Evolutionary conservation across 2,329 filamentous ascomycete genomes (phyloP).

Genomic region (Daldinia sp.): DNA sequence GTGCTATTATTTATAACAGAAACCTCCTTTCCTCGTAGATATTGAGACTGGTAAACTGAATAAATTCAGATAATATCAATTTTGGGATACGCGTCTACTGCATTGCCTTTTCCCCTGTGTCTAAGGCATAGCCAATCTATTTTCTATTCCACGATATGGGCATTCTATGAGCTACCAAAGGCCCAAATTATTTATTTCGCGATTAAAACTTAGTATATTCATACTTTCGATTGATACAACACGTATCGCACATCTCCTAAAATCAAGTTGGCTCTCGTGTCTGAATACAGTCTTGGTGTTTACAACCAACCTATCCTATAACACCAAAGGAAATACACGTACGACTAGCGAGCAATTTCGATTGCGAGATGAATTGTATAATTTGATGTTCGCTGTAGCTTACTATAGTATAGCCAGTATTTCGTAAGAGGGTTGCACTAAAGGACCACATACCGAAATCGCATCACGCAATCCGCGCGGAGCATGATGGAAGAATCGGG

Average conservation of each 20-base stretch:
- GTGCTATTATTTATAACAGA: too few species aligned
- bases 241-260: not conserved
- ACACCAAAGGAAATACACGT: not conserved
- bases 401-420: not conserved
- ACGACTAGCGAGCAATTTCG: not conserved
- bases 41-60: too few species aligned
- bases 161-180: too few species aligned
- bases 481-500: constrained; percentile 35
- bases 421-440: constrained; percentile 3
- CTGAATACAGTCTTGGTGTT: not conserved
- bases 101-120: too few species aligned
- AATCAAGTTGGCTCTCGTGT: not conserved
- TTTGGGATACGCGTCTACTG: too few species aligned
- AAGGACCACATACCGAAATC: constrained; percentile 14
- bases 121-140: too few species aligned
- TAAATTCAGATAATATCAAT: too few species aligned
- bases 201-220: too few species aligned
- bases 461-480: constrained; percentile 37
- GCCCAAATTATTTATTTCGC: too few species aligned
- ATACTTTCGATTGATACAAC: too few species aligned
- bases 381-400: not conserved
- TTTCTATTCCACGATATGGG: too few species aligned
- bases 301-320: not conserved
- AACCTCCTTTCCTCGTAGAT: too few species aligned
- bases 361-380: not conserved